Evolutionary conservation across 768 basidiomycete species (phyloP).

Genomic region (Lactarius hatsudake): DNA sequence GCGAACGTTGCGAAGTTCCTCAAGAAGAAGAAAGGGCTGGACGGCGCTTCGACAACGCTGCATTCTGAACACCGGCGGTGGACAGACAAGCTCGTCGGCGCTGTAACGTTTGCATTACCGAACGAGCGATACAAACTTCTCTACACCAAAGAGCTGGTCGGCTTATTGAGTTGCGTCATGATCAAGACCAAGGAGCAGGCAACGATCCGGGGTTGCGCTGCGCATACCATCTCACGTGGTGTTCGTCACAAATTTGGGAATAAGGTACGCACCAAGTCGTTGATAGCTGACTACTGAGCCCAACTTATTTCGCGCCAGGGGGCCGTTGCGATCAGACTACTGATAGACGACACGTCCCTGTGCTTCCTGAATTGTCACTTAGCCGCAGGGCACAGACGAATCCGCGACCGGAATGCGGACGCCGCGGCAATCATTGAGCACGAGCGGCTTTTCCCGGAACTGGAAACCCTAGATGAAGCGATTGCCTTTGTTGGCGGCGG

Average conservation of each 20-base stretch:
- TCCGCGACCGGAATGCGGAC: slow-evolving; percentile 82
- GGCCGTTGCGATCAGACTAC: slow-evolving; percentile 84
- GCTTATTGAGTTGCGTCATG: slow-evolving; percentile 77
- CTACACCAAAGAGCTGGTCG: slow-evolving; percentile 87
- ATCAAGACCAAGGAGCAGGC: slow-evolving; percentile 63
- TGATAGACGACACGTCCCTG: slow-evolving; percentile 87
- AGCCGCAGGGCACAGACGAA: slow-evolving; percentile 88
- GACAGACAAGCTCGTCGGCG: slow-evolving; percentile 74
- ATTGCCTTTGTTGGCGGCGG: slow-evolving; percentile 84
- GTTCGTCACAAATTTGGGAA: slow-evolving; percentile 94
- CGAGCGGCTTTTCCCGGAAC: slow-evolving; percentile 56
- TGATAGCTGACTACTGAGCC: not conserved
- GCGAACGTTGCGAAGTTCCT: slow-evolving; percentile 91
- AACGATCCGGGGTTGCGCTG: slow-evolving; percentile 61
- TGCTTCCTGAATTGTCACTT: slow-evolving; percentile 98
- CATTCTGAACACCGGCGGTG: slow-evolving; percentile 85
- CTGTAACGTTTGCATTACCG: slow-evolving; percentile 69
- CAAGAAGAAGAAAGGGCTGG: slow-evolving; percentile 61
- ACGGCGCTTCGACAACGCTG: slow-evolving; percentile 75
- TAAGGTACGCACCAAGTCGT: slow-evolving; percentile 57
- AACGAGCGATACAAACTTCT: slow-evolving; percentile 75
- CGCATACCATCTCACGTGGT: slow-evolving; percentile 87
- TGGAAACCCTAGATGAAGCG: slow-evolving; percentile 49
- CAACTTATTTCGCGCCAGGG: slow-evolving; percentile 50
- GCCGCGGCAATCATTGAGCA: slow-evolving; percentile 85